These are phyloP conservation scores for Ogataea corticis DNA, from an alignment of 805 yeast genomes.

Conservation along the genomic window DNA sequence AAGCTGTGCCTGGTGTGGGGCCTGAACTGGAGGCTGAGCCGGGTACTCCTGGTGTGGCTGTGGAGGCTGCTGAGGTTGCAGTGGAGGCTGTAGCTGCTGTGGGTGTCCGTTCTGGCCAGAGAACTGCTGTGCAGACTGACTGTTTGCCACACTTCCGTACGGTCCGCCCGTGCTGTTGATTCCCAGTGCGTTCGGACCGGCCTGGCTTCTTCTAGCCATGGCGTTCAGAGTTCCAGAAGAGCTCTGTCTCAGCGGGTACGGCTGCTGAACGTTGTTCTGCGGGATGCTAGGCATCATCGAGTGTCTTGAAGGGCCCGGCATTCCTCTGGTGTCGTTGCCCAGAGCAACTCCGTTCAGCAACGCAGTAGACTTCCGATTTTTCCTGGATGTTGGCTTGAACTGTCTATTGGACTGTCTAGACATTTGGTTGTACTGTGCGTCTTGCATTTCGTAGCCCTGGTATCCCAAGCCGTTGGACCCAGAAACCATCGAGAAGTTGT, in stretches of 20 bases:
- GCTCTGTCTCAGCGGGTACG: conserved; percentile 21
- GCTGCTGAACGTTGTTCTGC: conserved; percentile 11
- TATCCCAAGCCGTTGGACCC: conserved; percentile 19
- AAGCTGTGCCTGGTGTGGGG: conserved; percentile 7
- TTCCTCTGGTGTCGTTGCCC: conserved; percentile 31
- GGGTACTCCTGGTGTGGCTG: neutral
- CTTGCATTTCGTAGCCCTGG: conserved; percentile 20
- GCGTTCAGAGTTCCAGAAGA: conserved; percentile 20
- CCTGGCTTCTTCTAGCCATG: conserved; percentile 20
- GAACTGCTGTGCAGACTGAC: conserved; percentile 3
- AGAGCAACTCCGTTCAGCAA: conserved; percentile 29
- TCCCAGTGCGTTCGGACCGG: conserved; percentile 22
- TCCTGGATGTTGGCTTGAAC: conserved; percentile 45
- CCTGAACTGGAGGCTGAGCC: conserved; percentile 3
- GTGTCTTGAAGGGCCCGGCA: conserved; percentile 30
- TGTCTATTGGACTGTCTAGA: conserved; percentile 26
- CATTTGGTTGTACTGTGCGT: conserved; percentile 16
- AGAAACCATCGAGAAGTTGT: conserved; percentile 24
- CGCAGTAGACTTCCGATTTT: conserved; percentile 43
- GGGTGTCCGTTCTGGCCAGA: conserved; percentile 13
- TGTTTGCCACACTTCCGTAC: conserved; percentile 10
- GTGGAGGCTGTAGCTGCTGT: conserved; percentile 8
- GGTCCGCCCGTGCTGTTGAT: conserved; percentile 17
- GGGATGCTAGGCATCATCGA: conserved; percentile 32
- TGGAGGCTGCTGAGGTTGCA: conserved; percentile 3